Conservation (phyloP, 495 filamentous ascomycete species). For the Talaromyces adpressus region DNA sequence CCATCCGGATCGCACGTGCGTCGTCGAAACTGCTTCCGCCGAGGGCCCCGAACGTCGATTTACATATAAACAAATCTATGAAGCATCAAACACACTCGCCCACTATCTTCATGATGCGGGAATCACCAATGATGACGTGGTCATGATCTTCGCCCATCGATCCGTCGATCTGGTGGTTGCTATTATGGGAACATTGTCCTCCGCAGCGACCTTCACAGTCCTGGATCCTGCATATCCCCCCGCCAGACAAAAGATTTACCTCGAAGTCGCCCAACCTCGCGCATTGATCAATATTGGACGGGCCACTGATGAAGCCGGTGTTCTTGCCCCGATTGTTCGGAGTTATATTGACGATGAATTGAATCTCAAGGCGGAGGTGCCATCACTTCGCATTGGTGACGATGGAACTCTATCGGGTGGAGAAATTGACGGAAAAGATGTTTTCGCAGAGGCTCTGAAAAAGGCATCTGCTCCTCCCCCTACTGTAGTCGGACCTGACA, state of each 20-base stretch:
- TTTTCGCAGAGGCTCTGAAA: neutral
- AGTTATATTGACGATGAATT: slow-evolving; percentile 70
- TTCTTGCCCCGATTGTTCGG: slow-evolving; percentile 60
- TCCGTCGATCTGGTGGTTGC: slow-evolving; percentile 43
- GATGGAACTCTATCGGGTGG: slow-evolving; percentile 73
- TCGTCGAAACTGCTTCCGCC: slow-evolving; percentile 70
- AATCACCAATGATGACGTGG: slow-evolving; percentile 73
- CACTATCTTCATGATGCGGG: slow-evolving; percentile 71
- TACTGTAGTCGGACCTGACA: slow-evolving; percentile 85
- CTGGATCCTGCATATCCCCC: slow-evolving; percentile 88
- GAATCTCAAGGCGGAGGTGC: slow-evolving; percentile 66
- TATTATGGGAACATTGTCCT: slow-evolving; percentile 50
- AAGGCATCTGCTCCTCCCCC: slow-evolving; percentile 46
- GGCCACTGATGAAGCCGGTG: slow-evolving; percentile 68
- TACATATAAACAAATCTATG: slow-evolving; percentile 83
- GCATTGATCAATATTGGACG: slow-evolving; percentile 76
- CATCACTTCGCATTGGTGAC: slow-evolving; percentile 64
- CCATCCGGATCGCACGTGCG: slow-evolving; percentile 72
- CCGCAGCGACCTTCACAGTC: slow-evolving; percentile 48
- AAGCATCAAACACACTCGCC: slow-evolving; percentile 73
- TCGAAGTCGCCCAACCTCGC: slow-evolving; percentile 79
- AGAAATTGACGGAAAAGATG: slow-evolving; percentile 52
- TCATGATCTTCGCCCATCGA: slow-evolving; percentile 89
- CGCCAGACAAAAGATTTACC: slow-evolving; percentile 80
- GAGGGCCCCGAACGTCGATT: slow-evolving; percentile 58